A percentile compares a stretch with the other conserved stretches of the same genome.
phyloP scores from a whole-genome alignment of 2,329 filamentous ascomycete species.

The Didymella pomorum region DNA sequence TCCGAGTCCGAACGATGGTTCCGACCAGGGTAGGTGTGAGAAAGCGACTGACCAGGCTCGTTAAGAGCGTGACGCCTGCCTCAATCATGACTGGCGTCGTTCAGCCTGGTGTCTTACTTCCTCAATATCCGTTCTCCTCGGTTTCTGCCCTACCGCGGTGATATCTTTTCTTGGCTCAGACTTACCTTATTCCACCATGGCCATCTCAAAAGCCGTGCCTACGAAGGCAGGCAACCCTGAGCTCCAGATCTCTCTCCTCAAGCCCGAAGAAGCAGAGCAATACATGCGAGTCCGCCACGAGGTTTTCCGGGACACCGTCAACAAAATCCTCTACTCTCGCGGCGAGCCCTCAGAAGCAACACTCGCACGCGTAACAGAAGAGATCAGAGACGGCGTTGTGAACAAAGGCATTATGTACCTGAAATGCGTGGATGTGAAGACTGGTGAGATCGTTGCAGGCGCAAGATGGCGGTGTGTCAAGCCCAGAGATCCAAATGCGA shows the following conservation, averaged over 20 bases:
- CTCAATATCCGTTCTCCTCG: background rate
- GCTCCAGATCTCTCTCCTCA: constrained; percentile 39
- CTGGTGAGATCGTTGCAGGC: constrained; percentile 40
- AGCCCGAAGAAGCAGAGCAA: constrained; percentile 36
- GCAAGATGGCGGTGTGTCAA: constrained; percentile 41
- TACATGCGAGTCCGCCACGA: constrained; percentile 46
- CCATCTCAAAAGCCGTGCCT: constrained; percentile 5
- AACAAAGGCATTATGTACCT: constrained; percentile 40
- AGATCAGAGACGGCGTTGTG: constrained; percentile 33
- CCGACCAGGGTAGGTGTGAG: constrained; percentile 10
- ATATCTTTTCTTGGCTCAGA: background rate
- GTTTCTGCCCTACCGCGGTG: background rate
- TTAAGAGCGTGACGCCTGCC: constrained; percentile 16
- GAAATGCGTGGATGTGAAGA: constrained; percentile 40
- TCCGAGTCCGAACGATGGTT: constrained; percentile 18
- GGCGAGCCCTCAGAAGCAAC: constrained; percentile 39
- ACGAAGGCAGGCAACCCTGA: constrained; percentile 34
- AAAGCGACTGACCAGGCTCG: constrained; percentile 1
- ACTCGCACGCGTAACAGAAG: constrained; percentile 31
- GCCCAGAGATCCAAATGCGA: constrained; percentile 26
- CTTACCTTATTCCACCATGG: background rate
- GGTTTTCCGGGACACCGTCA: constrained; percentile 42
- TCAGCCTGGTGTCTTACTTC: background rate
- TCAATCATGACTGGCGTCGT: constrained; percentile 1
- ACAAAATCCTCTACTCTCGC: constrained; percentile 46